These are phyloP conservation scores for Metschnikowia koreensis DNA, from an alignment of 805 yeast genomes.

Conservation along the genomic window DNA sequence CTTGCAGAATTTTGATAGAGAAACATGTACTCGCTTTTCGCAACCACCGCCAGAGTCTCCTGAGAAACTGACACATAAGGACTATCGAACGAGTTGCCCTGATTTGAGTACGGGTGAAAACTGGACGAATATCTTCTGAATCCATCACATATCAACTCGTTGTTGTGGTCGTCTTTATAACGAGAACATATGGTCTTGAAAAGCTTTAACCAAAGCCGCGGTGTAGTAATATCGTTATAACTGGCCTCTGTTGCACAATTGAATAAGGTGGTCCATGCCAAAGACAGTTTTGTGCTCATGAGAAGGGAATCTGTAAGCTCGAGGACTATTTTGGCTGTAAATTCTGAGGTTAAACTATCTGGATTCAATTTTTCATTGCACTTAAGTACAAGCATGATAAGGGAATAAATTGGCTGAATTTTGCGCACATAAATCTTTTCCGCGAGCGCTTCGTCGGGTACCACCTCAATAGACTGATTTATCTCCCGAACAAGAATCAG, in stretches of 20 bases:
- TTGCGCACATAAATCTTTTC: slow-evolving; percentile 12
- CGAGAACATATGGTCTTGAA: slow-evolving; percentile 19
- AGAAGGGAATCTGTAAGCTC: slow-evolving; percentile 1
- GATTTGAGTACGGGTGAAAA: neutral
- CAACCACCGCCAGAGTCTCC: neutral
- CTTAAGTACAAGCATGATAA: slow-evolving; percentile 11
- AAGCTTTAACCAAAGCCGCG: slow-evolving; percentile 20
- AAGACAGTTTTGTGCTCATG: slow-evolving; percentile 5
- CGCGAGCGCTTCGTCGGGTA: slow-evolving; percentile 2
- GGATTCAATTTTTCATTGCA: slow-evolving; percentile 4
- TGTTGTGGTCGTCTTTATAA: slow-evolving; percentile 9
- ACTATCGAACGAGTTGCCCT: neutral
- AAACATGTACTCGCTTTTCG: slow-evolving; percentile 16
- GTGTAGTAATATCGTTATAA: slow-evolving; percentile 25
- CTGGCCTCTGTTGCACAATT: slow-evolving; percentile 32
- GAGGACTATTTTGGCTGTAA: neutral
- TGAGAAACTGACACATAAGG: neutral
- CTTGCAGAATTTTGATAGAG: slow-evolving; percentile 9
- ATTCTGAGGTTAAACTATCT: neutral
- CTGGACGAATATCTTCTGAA: slow-evolving; percentile 8
- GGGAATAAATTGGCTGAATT: slow-evolving; percentile 9
- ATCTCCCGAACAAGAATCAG: slow-evolving; percentile 5
- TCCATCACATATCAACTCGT: slow-evolving; percentile 26
- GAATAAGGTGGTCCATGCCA: slow-evolving; percentile 29
- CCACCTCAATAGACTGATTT: neutral